Base-by-base conservation (phyloP, 2,329 filamentous ascomycete genomes). In the Keithomyces neogunnii region DNA sequence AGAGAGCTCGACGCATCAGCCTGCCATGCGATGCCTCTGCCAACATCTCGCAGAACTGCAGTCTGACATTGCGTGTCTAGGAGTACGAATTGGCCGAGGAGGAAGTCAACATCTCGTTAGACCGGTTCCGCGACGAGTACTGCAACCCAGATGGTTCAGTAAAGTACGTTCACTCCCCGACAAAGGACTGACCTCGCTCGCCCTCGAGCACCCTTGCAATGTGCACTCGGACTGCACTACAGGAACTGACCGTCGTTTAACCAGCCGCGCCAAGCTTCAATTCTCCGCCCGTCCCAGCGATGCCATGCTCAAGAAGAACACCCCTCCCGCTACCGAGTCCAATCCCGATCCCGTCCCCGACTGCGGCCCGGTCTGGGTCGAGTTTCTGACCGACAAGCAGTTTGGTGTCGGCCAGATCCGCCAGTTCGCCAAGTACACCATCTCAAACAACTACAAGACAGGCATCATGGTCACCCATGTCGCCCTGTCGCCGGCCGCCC, bases 401-500 rank as follows among this genome's bases (percentile, higher is more conserved):
- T 85, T 97, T 54, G 93, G 93, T 60, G 89, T 96, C 65, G 90
- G 90, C 72, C 89, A 96, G 68, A 88, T 97, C 70, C 90, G 92
- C 69, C 77, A 80, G 52, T 99, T 96, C 70, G 89, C 90, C 60
- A 85, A 90, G 64, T 82, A 88, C 69, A 85, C 95, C 64, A 78
- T 84, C 61, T 76, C 84, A 58, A 84, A 90, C 69, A 85, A 88
- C 73, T 92, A 88, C 77, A 85, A 88, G 72, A 91, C 87, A 9
- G 93, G 93, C 57, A 88, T 99, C 67, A 89, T 96, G 73, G 82
- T 99, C 61, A 91, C 89, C 52, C 81, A 86, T 64, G 86, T 85
- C 46, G 76, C 88, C 45, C 86, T 96, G 53, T 95, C 90, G 1
- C 81, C 89, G 31, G 87, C 91, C 54, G 92, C 91, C 38, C 83